Evolutionary conservation across 768 basidiomycete species (phyloP), one percentile per base, ranked within the genome.

Genomic region (Mycena pura): DNA sequence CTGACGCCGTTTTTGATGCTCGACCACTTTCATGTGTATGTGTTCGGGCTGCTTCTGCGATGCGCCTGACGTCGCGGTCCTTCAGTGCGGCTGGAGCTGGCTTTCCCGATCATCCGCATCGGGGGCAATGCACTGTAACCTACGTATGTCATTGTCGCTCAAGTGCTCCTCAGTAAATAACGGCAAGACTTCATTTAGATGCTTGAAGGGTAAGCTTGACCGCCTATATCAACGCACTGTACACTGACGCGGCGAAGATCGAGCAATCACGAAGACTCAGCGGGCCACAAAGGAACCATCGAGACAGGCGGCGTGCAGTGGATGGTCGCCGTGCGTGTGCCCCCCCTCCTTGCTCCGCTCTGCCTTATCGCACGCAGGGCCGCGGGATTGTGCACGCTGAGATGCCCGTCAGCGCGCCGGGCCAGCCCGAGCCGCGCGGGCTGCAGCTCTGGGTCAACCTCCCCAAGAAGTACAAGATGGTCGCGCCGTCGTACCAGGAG

Each of bases 71-170:
- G 34, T 24, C 44, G 17, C 29, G 22, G 17, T 29, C 9, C 41
- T 36, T 56, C 41, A 32, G 9, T n/a, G 19, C 57, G 90, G 89
- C 8, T 1, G 64, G 60, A 3, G 64, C 50, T n/a, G n/a, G n/a
- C 7, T 95, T 96, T 69, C 92, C 93, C 13, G 96, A 97, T 71
- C 95, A 96, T 72, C 94, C 95, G 3, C 95, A 96, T 73, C 84
- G 94, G 17, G 95, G 94, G 4, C 94, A 95, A 73, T 88, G 89
- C 4, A 93, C 90, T 2, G 89, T 92, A 4, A 95, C 95, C 0
- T 96, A 96, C 73, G 64, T 62, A 34, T 21, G 64, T 57, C 56
- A 47, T 56, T 27, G 17, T 3, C 22, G 11, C 22, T 8, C 11
- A 28, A 19, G 1, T 15, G 28, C 10, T 31, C 13, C 24, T 17